A percentile compares a stretch with the other conserved stretches of the same genome.
Evolutionary conservation across 441 rosid species (phyloP).

Genomic region (Corymbia calophylla): DNA sequence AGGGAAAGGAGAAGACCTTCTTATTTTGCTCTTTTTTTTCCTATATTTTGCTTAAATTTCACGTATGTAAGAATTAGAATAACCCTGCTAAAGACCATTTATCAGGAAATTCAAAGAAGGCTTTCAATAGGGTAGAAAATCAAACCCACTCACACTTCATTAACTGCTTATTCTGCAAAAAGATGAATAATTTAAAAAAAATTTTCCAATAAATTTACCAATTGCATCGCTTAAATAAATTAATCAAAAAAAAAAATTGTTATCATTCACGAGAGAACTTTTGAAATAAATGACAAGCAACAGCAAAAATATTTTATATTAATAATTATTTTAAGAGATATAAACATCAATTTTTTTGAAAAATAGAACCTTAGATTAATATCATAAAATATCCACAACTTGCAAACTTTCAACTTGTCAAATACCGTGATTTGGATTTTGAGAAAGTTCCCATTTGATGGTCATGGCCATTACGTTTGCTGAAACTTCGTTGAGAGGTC

Average conservation of each 20-base stretch:
- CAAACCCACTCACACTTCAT: background rate
- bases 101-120: rapidly evolving
- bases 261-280: rapidly evolving
- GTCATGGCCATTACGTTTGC: background rate
- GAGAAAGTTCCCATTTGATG: background rate
- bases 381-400: background rate
- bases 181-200: no score
- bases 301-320: no score
- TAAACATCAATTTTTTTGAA: no score
- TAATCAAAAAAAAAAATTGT: no score
- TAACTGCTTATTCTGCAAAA: no score
- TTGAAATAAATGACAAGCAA: no score
- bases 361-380: background rate
- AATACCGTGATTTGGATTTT: background rate
- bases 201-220: rapidly evolving
- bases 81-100: rapidly evolving
- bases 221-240: no score
- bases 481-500: background rate
- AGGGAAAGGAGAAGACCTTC: background rate
- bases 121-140: background rate
- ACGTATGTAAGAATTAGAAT: background rate
- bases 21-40: no score
- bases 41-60: background rate
- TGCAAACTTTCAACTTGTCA: no score
- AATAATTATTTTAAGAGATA: no score